phyloP scores from a whole-genome alignment of 148 eudicot genomes.

The Silene uniflora region DNA sequence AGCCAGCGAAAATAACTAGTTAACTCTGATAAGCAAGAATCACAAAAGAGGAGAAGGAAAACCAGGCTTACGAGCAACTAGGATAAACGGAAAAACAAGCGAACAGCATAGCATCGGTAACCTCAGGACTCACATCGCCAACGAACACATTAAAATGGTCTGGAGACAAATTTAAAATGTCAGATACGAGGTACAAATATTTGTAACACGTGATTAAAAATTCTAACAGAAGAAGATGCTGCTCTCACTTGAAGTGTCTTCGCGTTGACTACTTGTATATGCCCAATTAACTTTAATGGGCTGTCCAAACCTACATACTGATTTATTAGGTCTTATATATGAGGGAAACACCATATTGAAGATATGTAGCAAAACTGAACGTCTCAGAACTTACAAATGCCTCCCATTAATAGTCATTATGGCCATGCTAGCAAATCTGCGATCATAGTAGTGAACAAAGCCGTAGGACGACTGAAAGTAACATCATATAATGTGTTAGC shows the following conservation, averaged over 20 bases:
- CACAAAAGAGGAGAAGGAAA: conserved; percentile 5
- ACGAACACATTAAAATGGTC: conserved; percentile 92
- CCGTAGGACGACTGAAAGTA: conserved; percentile 91
- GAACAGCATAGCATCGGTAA: conserved; percentile 90
- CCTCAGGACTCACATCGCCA: conserved; percentile 98
- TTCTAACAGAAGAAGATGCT: neutral
- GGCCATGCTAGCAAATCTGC: conserved; percentile 85
- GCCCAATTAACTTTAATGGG: conserved; percentile 99
- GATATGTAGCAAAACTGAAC: neutral
- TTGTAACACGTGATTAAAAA: neutral
- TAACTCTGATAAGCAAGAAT: neutral
- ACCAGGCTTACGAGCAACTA: conserved; percentile 86
- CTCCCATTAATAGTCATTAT: conserved; percentile 83
- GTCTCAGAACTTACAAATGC: conserved; percentile 60
- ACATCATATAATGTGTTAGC: conserved; percentile 17
- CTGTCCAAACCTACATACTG: conserved; percentile 78
- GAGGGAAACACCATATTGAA: neutral
- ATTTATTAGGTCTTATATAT: conserved; percentile 15
- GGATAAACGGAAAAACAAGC: conserved; percentile 86
- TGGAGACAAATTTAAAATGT: conserved; percentile 27
- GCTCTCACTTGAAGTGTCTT: conserved; percentile 84
- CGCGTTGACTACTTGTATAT: conserved; percentile 88
- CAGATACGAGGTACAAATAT: conserved; percentile 13
- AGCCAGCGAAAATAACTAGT: neutral
- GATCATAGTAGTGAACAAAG: conserved; percentile 87